Evolutionary conservation across 2,329 filamentous ascomycete species (phyloP).

Genomic region (Xylariaceae sp.): DNA sequence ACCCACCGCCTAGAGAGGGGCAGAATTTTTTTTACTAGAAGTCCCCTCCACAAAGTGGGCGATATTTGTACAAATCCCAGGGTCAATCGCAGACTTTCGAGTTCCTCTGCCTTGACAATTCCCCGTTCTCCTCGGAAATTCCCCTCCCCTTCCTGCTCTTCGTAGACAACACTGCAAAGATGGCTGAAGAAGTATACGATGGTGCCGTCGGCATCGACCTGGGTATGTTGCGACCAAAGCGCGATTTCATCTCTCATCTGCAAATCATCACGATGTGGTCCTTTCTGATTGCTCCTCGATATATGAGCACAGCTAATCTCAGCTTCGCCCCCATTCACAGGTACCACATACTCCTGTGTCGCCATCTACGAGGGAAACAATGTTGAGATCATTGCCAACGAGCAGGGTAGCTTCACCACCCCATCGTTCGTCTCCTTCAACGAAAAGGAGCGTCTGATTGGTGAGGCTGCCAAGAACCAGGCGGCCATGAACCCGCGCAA

Average conservation of each 20-base stretch:
- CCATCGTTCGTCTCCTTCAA: constrained; percentile 99
- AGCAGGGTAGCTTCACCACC: constrained; percentile 98
- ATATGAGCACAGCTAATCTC: constrained; percentile 3
- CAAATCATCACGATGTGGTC: background rate
- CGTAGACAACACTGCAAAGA: constrained; percentile 39
- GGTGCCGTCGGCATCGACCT: constrained; percentile 99
- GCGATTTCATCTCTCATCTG: background rate
- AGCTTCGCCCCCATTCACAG: constrained; percentile 40
- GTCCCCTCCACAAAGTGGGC: constrained; percentile 20
- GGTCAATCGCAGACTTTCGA: constrained; percentile 7
- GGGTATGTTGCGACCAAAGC: constrained; percentile 54
- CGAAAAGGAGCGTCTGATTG: constrained; percentile 96
- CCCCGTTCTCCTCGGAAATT: constrained; percentile 18
- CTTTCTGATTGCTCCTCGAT: background rate
- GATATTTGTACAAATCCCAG: constrained; percentile 20
- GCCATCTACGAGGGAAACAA: constrained; percentile 99
- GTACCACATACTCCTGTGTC: constrained; percentile 99
- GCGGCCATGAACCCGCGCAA: constrained; percentile 98
- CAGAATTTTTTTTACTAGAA: constrained; percentile 22
- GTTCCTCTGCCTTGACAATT: constrained; percentile 18
- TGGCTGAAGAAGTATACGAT: constrained; percentile 98
- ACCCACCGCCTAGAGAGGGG: constrained; percentile 20
- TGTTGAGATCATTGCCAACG: constrained; percentile 99
- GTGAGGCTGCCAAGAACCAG: constrained; percentile 99
- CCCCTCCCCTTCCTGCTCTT: constrained; percentile 12